Base-by-base conservation (phyloP, 331 rosid genomes). In the Phaseolus coccineus region DNA sequence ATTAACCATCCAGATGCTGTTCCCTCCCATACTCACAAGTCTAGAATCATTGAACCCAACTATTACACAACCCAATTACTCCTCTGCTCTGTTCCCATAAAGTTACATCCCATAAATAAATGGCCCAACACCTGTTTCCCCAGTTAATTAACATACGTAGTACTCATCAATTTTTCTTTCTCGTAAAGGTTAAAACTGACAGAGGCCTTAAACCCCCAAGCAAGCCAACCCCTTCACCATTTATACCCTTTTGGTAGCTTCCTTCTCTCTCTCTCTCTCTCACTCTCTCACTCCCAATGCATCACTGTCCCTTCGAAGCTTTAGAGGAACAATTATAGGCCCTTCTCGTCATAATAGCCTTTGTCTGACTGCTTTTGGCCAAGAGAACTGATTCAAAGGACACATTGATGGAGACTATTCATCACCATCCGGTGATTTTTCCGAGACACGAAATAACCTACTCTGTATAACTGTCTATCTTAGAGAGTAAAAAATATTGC, bases 301-400 rank as follows among this genome's bases (percentile, higher is more conserved):
- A 77, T 66, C 80, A 72, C 83, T 57, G 90, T 86, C 85, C 86
- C 79, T 82, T 52, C 81, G 61, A 76, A 76, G 85, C 87, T 80
- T 77, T 81, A 88, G 82, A 82, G 82, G 72, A 80, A 62, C 56
- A 84, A 90, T 79, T 98, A 87, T 82, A 85, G 89, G 99, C 91
- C 97, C 84, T 87, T 87, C 88, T 93, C 97, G 85, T 83, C 85
- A 93, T 93, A 74, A 91, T 87, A 85, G 90, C 91, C 91, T 84
- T 74, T 84, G 93, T 91, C 98, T 90, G 94, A 95, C 99, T 90
- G 94, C 92, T 90, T 93, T 91, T 84, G 87, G 88, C 74, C 85
- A 79, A 72, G 79, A 82, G 93, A 88, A 93, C 97, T 90, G 98
- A 93, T 91, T 93, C 96, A 79, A 93, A 91, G 98, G 98, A 93